These are phyloP conservation scores for Medicago lupulina DNA, from an alignment of 306 rosid species.

Conservation along the genomic window DNA sequence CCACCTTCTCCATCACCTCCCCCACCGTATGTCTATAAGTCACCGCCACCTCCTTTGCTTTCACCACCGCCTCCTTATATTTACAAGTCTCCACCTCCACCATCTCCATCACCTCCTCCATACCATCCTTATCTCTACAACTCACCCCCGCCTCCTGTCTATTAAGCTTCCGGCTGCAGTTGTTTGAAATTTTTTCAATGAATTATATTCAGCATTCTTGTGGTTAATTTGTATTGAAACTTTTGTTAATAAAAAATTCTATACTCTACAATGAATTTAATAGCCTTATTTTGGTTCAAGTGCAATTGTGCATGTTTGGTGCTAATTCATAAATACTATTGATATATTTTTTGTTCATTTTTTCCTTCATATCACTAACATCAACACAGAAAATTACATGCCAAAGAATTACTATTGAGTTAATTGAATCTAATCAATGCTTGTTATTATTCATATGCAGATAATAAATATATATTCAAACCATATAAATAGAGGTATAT, in stretches of 20 bases:
- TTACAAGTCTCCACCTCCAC: slow-evolving; percentile 17
- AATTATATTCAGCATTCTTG: slow-evolving; percentile 9
- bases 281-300: background rate
- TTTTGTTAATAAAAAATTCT: background rate
- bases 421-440: background rate
- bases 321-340: background rate
- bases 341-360: background rate
- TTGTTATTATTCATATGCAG: background rate
- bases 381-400: background rate
- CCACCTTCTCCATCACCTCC: slow-evolving; percentile 31
- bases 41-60: background rate
- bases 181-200: slow-evolving; percentile 2
- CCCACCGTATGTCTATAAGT: background rate
- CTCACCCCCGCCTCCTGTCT: slow-evolving; percentile 34
- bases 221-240: background rate
- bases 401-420: background rate
- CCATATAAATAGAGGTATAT: no score
- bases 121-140: slow-evolving; percentile 34
- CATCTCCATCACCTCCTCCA: slow-evolving; percentile 36
- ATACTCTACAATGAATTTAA: background rate
- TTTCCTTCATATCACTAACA: background rate
- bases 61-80: background rate
- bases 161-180: background rate
- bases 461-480: background rate
- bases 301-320: background rate